These are phyloP conservation scores for Amanita fuliginea DNA, from an alignment of 768 basidiomycete species.

Conservation along the genomic window DNA sequence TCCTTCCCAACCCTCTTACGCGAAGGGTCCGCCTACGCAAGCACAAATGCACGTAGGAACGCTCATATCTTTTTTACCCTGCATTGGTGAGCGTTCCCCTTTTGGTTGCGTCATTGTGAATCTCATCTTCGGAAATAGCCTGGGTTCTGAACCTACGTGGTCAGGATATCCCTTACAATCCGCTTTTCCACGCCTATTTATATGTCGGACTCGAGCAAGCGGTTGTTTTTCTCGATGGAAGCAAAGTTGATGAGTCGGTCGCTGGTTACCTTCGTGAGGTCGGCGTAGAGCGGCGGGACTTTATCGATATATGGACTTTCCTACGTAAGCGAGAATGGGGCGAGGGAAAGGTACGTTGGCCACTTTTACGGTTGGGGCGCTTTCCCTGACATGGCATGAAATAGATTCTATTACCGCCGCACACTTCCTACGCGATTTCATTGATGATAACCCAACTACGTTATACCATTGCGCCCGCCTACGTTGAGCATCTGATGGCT, in stretches of 20 bases:
- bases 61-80: constrained; percentile 58
- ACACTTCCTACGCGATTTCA: constrained; percentile 75
- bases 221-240: constrained; percentile 66
- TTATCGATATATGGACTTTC: constrained; percentile 74
- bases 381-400: not conserved
- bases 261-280: constrained; percentile 44
- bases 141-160: constrained; percentile 87
- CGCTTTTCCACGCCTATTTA: constrained; percentile 83
- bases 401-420: constrained; percentile 56
- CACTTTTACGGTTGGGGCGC: not conserved
- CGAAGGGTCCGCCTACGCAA: constrained; percentile 47
- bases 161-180: constrained; percentile 84
- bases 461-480: constrained; percentile 62
- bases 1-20: constrained; percentile 48
- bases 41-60: constrained; percentile 56
- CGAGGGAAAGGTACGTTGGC: constrained; percentile 50
- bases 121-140: constrained; percentile 30
- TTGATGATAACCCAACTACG: constrained; percentile 78
- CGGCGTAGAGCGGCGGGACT: constrained; percentile 49
- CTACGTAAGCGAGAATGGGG: constrained; percentile 68
- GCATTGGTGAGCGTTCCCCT: constrained; percentile 43
- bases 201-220: constrained; percentile 54
- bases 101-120: not conserved
- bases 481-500: constrained; percentile 68
- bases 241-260: constrained; percentile 52